Percentiles rank a stretch among this genome's conserved stretches.
phyloP scores from a whole-genome alignment of 495 filamentous ascomycete genomes.

The Aspergillus asperescens region DNA sequence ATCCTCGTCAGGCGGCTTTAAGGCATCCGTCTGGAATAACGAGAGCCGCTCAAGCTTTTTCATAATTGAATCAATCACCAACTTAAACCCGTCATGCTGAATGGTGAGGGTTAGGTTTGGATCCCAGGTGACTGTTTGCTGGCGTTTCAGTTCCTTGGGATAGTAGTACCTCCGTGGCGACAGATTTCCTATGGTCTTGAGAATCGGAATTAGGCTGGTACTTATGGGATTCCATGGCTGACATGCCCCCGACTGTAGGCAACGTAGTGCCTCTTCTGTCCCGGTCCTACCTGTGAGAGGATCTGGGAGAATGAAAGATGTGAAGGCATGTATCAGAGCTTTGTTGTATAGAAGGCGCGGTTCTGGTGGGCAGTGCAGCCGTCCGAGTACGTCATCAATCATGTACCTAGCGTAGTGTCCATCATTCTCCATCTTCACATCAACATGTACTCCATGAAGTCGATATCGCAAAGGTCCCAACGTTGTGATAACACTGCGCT shows the following conservation, averaged over 20 bases:
- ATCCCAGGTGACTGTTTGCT: no score
- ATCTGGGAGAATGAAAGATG: constrained; percentile 51
- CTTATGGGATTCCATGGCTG: no score
- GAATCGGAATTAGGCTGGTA: no score
- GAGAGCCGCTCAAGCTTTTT: no score
- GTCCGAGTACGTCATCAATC: constrained; percentile 45
- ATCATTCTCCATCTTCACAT: constrained; percentile 32
- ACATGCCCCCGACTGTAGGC: constrained; percentile 41
- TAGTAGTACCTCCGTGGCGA: constrained; percentile 51
- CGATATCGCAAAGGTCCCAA: constrained; percentile 30
- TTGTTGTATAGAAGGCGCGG: constrained; percentile 46
- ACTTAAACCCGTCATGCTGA: no score
- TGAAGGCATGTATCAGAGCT: constrained; percentile 53
- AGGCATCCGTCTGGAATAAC: no score
- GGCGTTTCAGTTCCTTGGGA: no score
- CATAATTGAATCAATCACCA: no score
- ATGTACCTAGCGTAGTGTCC: constrained; percentile 38
- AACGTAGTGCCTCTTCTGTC: constrained; percentile 49
- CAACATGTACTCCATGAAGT: constrained; percentile 30
- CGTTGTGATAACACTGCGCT: constrained; percentile 48
- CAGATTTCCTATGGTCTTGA: constrained; percentile 37
- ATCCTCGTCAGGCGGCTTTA: no score
- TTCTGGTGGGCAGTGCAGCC: constrained; percentile 45
- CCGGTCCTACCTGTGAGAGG: constrained; percentile 50
- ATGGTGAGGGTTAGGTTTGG: no score